Conservation (phyloP, 2,329 filamentous ascomycete genomes). For the Fusarium abutilonis region DNA sequence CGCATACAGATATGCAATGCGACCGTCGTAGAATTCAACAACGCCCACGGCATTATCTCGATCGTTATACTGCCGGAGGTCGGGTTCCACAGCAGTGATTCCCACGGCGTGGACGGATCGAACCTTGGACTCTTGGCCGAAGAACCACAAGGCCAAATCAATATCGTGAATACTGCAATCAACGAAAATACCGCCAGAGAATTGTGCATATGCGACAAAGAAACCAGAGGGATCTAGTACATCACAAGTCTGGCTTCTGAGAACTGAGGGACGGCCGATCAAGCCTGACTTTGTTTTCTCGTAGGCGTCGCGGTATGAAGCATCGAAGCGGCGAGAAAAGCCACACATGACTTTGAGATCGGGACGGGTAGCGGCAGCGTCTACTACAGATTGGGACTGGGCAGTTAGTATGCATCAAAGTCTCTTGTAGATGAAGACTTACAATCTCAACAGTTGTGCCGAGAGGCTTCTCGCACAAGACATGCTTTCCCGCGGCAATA, state of each 20-base stretch:
- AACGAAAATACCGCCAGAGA: slow-evolving; percentile 74
- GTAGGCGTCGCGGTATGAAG: slow-evolving; percentile 70
- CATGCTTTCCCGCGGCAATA: slow-evolving; percentile 64
- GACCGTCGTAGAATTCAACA: slow-evolving; percentile 71
- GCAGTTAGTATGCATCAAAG: background rate
- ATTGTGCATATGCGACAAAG: slow-evolving; percentile 73
- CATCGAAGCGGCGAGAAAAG: slow-evolving; percentile 62
- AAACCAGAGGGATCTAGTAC: slow-evolving; percentile 72
- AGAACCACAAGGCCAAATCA: slow-evolving; percentile 47
- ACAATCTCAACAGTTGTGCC: slow-evolving; percentile 58
- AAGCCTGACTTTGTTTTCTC: slow-evolving; percentile 60
- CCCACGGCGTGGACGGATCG: slow-evolving; percentile 45
- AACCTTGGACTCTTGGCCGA: slow-evolving; percentile 43
- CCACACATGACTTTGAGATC: slow-evolving; percentile 68
- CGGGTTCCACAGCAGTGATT: slow-evolving; percentile 45
- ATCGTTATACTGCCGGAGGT: slow-evolving; percentile 44
- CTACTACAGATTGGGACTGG: slow-evolving; percentile 27
- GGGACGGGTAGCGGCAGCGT: slow-evolving; percentile 52
- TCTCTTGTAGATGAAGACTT: background rate
- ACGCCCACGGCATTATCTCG: slow-evolving; percentile 58
- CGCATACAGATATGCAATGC: slow-evolving; percentile 71
- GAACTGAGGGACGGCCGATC: slow-evolving; percentile 68
- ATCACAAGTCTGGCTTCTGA: slow-evolving; percentile 74
- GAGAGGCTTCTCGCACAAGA: slow-evolving; percentile 69
- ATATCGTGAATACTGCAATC: slow-evolving; percentile 73